phyloP scores from a whole-genome alignment of 2,329 filamentous ascomycete species.

The Ceratocystis cacaofunesta region DNA sequence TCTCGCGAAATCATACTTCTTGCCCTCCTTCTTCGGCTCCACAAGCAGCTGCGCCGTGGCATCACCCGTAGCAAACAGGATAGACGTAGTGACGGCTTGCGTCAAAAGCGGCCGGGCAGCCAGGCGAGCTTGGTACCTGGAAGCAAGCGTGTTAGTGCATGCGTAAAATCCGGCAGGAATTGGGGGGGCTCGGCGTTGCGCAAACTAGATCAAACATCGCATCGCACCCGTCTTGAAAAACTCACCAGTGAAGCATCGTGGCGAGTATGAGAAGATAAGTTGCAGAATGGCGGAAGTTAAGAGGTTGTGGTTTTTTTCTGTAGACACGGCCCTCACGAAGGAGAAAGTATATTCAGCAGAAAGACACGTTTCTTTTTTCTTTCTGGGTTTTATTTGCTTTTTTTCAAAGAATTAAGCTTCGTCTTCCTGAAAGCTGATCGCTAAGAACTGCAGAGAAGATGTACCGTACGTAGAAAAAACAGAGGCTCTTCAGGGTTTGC shows the following conservation, averaged over 20 bases:
- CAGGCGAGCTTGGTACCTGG: slow-evolving; percentile 75
- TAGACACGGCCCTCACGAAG: not conserved
- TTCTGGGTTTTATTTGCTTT: not conserved
- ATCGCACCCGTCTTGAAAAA: not conserved
- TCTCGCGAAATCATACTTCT: slow-evolving; percentile 50
- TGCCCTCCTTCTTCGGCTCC: slow-evolving; percentile 60
- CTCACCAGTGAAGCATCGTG: slow-evolving; percentile 10
- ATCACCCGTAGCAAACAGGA: slow-evolving; percentile 89
- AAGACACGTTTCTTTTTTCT: not conserved
- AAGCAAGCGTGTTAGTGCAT: not conserved
- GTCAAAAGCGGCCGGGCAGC: slow-evolving; percentile 73
- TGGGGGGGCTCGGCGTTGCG: too few relatives aligned
- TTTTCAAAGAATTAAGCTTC: not conserved
- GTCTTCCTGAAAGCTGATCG: not conserved
- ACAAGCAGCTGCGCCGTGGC: slow-evolving; percentile 80
- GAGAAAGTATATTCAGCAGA: not conserved
- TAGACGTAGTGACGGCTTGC: slow-evolving; percentile 74
- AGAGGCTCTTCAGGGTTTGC: not conserved
- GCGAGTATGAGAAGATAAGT: not conserved
- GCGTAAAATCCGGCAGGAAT: too few relatives aligned
- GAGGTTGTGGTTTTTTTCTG: not conserved
- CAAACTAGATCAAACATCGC: not conserved
- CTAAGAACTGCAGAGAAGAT: not conserved
- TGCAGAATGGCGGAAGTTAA: not conserved
- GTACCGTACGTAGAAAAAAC: not conserved